These are phyloP conservation scores for Citrus hindsii DNA, from an alignment of 345 rosid genomes.

Conservation along the genomic window DNA sequence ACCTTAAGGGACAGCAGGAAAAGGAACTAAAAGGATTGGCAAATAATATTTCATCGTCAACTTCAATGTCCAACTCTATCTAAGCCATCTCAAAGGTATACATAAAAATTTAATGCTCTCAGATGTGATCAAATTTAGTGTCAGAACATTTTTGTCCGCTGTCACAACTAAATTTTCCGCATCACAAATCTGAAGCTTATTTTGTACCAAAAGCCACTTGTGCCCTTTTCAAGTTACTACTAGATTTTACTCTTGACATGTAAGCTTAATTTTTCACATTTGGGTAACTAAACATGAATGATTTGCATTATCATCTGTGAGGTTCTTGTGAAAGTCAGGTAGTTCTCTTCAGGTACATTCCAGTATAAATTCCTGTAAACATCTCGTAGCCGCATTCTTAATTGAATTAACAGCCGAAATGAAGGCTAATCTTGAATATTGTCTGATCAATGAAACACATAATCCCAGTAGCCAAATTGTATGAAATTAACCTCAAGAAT, in stretches of 20 bases:
- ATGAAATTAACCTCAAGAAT: too few relatives aligned
- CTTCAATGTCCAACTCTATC: not conserved
- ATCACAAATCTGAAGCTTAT: not conserved
- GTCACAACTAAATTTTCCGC: not conserved
- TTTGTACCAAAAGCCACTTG: not conserved
- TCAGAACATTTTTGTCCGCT: conserved; percentile 6
- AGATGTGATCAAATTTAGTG: not conserved
- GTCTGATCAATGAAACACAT: too few relatives aligned
- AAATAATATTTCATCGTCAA: conserved; percentile 6
- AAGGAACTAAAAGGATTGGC: conserved; percentile 42
- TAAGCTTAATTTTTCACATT: not conserved
- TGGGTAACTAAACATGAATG: not conserved
- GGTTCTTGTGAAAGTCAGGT: not conserved
- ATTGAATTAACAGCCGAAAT: not conserved
- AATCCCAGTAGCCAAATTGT: too few relatives aligned
- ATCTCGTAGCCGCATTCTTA: not conserved
- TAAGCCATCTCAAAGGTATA: not conserved
- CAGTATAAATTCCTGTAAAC: not conserved
- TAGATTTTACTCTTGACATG: not conserved
- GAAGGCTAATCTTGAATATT: too few relatives aligned
- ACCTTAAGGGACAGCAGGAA: conserved; percentile 69
- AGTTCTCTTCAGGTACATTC: not conserved
- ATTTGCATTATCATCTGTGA: not conserved
- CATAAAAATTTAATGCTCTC: not conserved
- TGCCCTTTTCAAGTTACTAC: not conserved